phyloP scores from a whole-genome alignment of 176 grass and related monocot species.

The Oryza punctata region DNA sequence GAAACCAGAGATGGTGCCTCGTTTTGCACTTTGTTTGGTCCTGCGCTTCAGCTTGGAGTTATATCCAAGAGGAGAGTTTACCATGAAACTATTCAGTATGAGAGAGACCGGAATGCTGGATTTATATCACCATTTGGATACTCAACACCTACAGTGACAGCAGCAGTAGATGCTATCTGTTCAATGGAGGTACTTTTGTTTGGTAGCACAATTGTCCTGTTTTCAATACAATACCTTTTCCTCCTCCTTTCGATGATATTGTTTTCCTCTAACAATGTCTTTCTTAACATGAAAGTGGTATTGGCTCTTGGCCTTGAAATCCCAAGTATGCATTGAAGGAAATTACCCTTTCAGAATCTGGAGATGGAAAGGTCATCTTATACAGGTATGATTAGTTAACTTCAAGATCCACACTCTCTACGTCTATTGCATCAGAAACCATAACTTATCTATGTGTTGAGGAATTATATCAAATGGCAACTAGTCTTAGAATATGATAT shows the following conservation, averaged over 20 bases:
- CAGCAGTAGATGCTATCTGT: constrained; percentile 72
- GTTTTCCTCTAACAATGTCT: constrained; percentile 45
- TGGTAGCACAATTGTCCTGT: constrained; percentile 2
- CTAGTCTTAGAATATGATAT: not conserved
- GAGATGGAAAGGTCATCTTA: constrained; percentile 92
- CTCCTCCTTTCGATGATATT: constrained; percentile 12
- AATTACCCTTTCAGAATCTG: constrained; percentile 66
- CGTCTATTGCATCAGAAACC: not conserved
- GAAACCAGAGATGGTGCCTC: constrained; percentile 80
- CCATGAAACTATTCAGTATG: constrained; percentile 84
- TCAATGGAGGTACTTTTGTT: constrained; percentile 77
- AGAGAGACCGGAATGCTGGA: constrained; percentile 93
- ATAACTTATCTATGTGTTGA: constrained; percentile 10
- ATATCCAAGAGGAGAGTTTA: constrained; percentile 89
- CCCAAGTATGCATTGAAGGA: constrained; percentile 54
- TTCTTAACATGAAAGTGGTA: constrained; percentile 80
- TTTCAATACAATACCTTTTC: not conserved
- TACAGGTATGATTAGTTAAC: constrained; percentile 56
- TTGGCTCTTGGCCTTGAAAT: constrained; percentile 74
- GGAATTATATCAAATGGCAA: not conserved
- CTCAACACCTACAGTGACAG: constrained; percentile 80
- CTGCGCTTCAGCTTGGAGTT: constrained; percentile 79
- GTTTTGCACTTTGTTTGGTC: constrained; percentile 70
- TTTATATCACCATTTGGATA: constrained; percentile 99
- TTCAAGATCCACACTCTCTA: constrained; percentile 19